A percentile compares a stretch with the other conserved stretches of the same genome.
Evolutionary conservation across 2,329 filamentous ascomycete species (phyloP).

Genomic region (Microascus cirrosus): DNA sequence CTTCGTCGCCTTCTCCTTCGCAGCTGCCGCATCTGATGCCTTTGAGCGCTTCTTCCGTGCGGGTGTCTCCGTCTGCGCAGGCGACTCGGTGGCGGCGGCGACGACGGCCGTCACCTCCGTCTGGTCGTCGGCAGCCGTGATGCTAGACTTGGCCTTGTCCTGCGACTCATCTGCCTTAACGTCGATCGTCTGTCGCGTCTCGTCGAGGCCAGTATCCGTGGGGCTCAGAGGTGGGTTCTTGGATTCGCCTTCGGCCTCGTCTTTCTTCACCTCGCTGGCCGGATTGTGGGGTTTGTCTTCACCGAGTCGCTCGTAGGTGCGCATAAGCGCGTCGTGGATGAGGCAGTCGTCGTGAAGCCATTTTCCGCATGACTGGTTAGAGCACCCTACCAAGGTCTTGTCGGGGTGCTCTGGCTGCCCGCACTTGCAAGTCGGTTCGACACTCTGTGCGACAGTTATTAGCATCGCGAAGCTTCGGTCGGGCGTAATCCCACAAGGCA

Average conservation of each 20-base stretch:
- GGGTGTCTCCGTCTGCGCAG: conserved; percentile 16
- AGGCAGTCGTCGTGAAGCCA: conserved; percentile 57
- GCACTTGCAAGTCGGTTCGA: conserved; percentile 47
- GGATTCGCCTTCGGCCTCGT: conserved; percentile 9
- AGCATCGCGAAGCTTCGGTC: conserved; percentile 5
- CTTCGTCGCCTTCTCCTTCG: conserved; percentile 18
- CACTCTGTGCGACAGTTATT: conserved; percentile 26
- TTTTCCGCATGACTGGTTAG: conserved; percentile 38
- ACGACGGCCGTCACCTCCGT: conserved; percentile 13
- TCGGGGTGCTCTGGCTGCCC: conserved; percentile 51
- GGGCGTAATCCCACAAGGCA: not conserved
- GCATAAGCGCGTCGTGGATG: conserved; percentile 39
- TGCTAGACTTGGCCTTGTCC: conserved; percentile 20
- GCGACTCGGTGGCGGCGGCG: conserved; percentile 13
- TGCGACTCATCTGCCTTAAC: conserved; percentile 37
- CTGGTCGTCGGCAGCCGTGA: conserved; percentile 11
- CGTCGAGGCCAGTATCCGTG: conserved; percentile 36
- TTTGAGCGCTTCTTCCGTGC: conserved; percentile 12
- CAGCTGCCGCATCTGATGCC: conserved; percentile 16
- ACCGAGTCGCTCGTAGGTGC: conserved; percentile 37
- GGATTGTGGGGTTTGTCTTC: conserved; percentile 35
- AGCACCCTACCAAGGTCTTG: conserved; percentile 47
- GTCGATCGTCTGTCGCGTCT: conserved; percentile 39
- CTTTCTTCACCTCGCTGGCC: conserved; percentile 23
- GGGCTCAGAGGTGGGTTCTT: conserved; percentile 35